Evolutionary conservation across 306 rosid species (phyloP).

Genomic region (Inga laurina): DNA sequence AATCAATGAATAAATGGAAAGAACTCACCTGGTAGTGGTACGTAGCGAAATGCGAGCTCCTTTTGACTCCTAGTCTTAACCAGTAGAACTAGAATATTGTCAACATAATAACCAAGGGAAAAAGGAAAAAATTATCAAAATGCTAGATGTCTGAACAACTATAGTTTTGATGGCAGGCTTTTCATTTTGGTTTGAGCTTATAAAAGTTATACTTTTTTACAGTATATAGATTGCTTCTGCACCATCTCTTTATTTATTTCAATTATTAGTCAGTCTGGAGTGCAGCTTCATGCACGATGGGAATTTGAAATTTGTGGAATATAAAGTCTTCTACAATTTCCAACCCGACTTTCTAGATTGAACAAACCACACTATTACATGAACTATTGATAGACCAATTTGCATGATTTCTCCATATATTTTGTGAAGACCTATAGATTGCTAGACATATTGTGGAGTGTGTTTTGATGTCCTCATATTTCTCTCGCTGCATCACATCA

Average conservation of each 20-base stretch:
- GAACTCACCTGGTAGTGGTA: neutral
- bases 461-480: neutral
- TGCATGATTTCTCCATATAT: constrained; percentile 1
- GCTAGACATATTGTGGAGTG: neutral
- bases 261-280: neutral
- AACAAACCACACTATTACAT: neutral
- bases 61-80: too few relatives aligned
- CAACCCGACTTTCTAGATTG: neutral
- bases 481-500: too few relatives aligned
- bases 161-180: neutral
- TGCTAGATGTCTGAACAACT: constrained; percentile 13
- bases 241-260: neutral
- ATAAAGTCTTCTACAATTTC: neutral
- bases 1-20: neutral
- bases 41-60: neutral
- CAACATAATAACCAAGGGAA: neutral
- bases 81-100: neutral
- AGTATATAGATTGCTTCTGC: neutral
- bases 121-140: neutral
- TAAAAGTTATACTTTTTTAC: neutral
- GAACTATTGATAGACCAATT: neutral
- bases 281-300: neutral
- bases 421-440: neutral
- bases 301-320: neutral
- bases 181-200: neutral